Percentiles rank a stretch among this genome's conserved stretches.
phyloP scores from a whole-genome alignment of 345 rosid genomes.

The Sapria himalayana region DNA sequence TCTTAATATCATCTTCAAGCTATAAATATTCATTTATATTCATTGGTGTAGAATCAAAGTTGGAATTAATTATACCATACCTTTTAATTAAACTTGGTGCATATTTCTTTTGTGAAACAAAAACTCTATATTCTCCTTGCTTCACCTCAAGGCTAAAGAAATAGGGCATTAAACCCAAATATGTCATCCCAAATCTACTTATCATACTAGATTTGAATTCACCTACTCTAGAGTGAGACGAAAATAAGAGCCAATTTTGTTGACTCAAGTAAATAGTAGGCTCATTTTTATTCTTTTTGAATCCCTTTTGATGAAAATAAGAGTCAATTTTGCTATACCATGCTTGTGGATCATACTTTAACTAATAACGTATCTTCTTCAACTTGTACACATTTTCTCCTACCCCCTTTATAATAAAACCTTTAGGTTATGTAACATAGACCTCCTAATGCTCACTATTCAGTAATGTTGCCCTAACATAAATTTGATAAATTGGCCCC shows the following conservation, averaged over 20 bases:
- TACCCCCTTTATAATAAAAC: too few relatives aligned
- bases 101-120: slow-evolving; percentile 1
- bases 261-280: not conserved
- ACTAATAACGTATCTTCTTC: not conserved
- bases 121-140: not conserved
- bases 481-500: too few relatives aligned
- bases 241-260: not conserved
- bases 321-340: not conserved
- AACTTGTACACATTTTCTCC: not conserved
- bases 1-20: not conserved
- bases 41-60: not conserved
- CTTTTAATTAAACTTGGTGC: not conserved
- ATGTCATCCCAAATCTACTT: too few relatives aligned
- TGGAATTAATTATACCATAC: slow-evolving; percentile 1
- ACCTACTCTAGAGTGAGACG: not conserved
- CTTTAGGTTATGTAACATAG: too few relatives aligned
- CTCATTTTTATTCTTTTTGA: not conserved
- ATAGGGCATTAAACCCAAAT: not conserved
- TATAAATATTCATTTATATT: not conserved
- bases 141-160: too few relatives aligned
- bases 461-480: too few relatives aligned
- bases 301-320: not conserved
- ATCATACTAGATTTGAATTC: not conserved
- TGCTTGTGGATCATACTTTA: not conserved
- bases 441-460: too few relatives aligned